Base-by-base conservation (phyloP, 345 rosid genomes). In the Carallia pectinifolia region DNA sequence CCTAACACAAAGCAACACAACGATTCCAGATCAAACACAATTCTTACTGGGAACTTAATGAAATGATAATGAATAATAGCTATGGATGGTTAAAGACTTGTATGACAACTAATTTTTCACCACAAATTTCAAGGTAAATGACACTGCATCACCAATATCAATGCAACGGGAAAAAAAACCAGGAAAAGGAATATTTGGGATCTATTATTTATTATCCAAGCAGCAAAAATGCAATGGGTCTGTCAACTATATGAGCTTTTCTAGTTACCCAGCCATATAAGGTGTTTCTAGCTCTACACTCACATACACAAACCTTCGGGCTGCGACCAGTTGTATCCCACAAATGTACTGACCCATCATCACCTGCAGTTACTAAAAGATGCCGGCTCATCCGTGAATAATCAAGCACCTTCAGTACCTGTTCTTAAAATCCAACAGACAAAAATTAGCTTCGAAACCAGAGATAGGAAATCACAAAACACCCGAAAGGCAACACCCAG, bases 381-480 rank as follows among this genome's bases (percentile, higher is more conserved):
- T 92, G 99, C 38, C 97, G 86, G 78, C 96, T 90, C 71, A 81
- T 79, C 79, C 93, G 81, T 50, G 99, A 92, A 89, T 90, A 92
- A 77, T 96, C 99, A 79, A 96, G 96, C 85, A 90, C 93, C 86
- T 92, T 88, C 64, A 96, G 81, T 71, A 90, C 96, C 98, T 92
- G 98, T 84, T 87, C 96, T 90, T 92, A 81, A 87, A 81, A 73
- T 69, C 76, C 76, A 71, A 33, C 79, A 77, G 63, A 74, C 15
- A 66, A 82, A 59, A 79, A 78, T 79, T 81, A 85, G 91, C 79
- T 62, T 67, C 66, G 50, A 74, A 73, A 59, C 40, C 68, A 70
- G 64, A 70, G 52, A 77, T 1, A 23, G 33, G 54, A 61, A 71
- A 33, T 48, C 37, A 73, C 7, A 68, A 23, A 79, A 72, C 19